Conservation (phyloP, 2,329 filamentous ascomycete species). For the Aspergillus fumigatus region DNA sequence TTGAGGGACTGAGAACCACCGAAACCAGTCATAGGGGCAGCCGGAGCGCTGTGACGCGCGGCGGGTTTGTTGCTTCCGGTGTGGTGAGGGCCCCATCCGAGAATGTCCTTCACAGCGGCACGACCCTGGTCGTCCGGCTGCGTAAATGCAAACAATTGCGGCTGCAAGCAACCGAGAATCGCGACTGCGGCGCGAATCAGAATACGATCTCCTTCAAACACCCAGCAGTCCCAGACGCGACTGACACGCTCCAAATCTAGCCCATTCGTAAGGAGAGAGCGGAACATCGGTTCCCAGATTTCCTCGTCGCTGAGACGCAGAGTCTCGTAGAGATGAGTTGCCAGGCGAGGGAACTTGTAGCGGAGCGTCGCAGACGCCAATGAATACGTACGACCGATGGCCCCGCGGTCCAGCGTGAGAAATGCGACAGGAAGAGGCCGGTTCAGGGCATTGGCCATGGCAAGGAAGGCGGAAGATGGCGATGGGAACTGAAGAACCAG, state of each 20-base stretch:
- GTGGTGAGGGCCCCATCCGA: constrained; percentile 35
- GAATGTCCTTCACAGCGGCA: constrained; percentile 27
- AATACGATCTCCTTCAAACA: constrained; percentile 55
- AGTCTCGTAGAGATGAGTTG: constrained; percentile 47
- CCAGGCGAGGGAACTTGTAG: constrained; percentile 55
- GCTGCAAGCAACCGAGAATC: constrained; percentile 39
- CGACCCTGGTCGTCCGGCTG: constrained; percentile 35
- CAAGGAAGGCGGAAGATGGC: constrained; percentile 52
- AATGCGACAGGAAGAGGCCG: constrained; percentile 58
- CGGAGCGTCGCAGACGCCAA: constrained; percentile 52
- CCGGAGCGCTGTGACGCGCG: constrained; percentile 35
- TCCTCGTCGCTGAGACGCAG: constrained; percentile 38
- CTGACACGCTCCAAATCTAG: constrained; percentile 51
- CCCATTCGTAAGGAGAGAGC: constrained; percentile 49
- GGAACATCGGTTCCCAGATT: constrained; percentile 52
- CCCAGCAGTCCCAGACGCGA: constrained; percentile 58
- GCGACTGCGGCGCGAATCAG: constrained; percentile 44
- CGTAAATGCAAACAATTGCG: constrained; percentile 38
- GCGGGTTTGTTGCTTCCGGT: constrained; percentile 28
- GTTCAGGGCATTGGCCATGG: constrained; percentile 59
- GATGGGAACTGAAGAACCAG: constrained; percentile 54
- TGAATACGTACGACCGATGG: constrained; percentile 52
- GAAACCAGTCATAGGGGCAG: constrained; percentile 27
- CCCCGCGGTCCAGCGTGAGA: constrained; percentile 53
- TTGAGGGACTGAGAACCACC: constrained; percentile 33